These are phyloP conservation scores for Globisporangium okanoganense DNA, from an alignment of 352 stramenopile species.

Conservation along the genomic window DNA sequence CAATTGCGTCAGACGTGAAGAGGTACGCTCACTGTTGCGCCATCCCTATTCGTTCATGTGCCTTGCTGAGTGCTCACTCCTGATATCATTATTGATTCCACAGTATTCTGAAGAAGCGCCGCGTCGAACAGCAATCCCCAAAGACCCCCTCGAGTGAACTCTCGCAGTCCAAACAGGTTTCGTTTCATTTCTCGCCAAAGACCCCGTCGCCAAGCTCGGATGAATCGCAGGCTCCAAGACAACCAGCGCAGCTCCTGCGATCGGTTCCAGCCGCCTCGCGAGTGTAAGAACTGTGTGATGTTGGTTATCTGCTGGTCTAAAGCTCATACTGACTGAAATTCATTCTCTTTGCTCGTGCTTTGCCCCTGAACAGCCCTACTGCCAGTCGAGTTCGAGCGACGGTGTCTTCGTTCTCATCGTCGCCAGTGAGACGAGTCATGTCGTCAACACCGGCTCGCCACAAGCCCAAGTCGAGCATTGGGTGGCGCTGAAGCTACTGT, in stretches of 20 bases:
- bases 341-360: neutral
- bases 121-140: slow-evolving; percentile 9
- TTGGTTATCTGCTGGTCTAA: neutral
- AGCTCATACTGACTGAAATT: neutral
- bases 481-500: slow-evolving; percentile 67
- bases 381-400: slow-evolving; percentile 38
- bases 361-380: slow-evolving; percentile 22
- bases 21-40: slow-evolving; percentile 8
- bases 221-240: slow-evolving; percentile 16
- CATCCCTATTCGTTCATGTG: neutral
- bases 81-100: neutral
- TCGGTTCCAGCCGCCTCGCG: slow-evolving; percentile 22
- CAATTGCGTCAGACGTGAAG: slow-evolving; percentile 15
- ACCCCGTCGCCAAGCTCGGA: slow-evolving; percentile 4
- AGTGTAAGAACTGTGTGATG: slow-evolving; percentile 27
- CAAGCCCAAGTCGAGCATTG: slow-evolving; percentile 61
- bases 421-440: slow-evolving; percentile 23
- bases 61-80: slow-evolving; percentile 14
- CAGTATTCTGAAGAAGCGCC: slow-evolving; percentile 76
- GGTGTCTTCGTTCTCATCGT: slow-evolving; percentile 23
- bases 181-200: slow-evolving; percentile 39
- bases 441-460: slow-evolving; percentile 27
- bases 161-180: slow-evolving; percentile 55
- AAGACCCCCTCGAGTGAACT: slow-evolving; percentile 3
- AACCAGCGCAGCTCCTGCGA: slow-evolving; percentile 26